Base-by-base conservation (phyloP, 148 eudicot species). In the Spergularia marina region DNA sequence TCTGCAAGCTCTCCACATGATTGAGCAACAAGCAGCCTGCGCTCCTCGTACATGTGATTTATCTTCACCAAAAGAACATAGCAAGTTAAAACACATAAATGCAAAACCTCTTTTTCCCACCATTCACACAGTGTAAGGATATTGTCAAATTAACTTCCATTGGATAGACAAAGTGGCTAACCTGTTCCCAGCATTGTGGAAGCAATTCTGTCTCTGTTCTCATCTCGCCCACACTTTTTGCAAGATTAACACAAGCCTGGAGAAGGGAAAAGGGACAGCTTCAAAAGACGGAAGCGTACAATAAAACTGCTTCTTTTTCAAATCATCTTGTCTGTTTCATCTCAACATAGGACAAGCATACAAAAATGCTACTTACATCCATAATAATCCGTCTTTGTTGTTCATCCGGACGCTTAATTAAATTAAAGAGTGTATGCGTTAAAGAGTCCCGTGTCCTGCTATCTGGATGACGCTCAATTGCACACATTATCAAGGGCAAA, bases 101-200 rank as follows among this genome's bases (percentile, higher is more conserved):
- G 7, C 49, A 6, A 44, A 44, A 9, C 7, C 49, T 9, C 6
- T 16, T 11, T 62, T 23, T 70, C 17, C 73, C 53, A 15, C 21
- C 44, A 20, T 68, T 64, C 67, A 52, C 9, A 59, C 20, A 51
- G 66, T 76, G 70, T 39, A 10, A 11, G 53, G 13, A 72, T 72
- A 69, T 23, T 41, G 16, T 49, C 56, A 49, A 77, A 62, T 63
- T 56, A 65, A 40, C 12, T 44, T 12, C 16, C 13, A 58, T 52
- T 63, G 74, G 2, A 47, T 20, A 30, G 18, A 36, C 68, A 58
- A 77, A 68, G 51, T 69, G 61, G 75, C 87, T 85, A 82, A 92
- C 99, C 82, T 95, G 99, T 82, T 95, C 99, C 99, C 99, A 95
- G 82, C 99, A 95, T 79, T 95, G 99, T 34, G 99, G 99, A 80